Evolutionary conservation across 2,329 filamentous ascomycete species (phyloP), one percentile per base, ranked within the genome.

Genomic region (Cladosporium sp.): DNA sequence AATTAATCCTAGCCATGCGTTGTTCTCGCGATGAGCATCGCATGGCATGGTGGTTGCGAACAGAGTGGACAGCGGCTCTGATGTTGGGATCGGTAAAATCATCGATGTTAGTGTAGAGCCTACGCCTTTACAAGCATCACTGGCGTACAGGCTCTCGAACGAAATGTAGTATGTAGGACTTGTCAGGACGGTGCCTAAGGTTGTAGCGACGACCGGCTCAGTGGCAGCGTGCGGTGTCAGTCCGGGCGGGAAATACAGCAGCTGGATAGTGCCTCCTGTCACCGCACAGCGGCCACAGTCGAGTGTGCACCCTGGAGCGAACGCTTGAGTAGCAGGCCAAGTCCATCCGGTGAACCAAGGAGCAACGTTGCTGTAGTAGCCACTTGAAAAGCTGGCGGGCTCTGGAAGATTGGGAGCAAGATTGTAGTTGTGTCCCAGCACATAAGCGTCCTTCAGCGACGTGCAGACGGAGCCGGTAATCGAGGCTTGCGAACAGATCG

Each of bases 111-210:
- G 25, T 1, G 52, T 49, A n/a, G n/a, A 14, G 19, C 52, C 52
- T 1, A 56, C 40, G 20, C 52, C 40, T 8, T 17, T 45, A 15
- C 40, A 56, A 2, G 19, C 52, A 12, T 56, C 40, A 17, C 20
- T 28, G 12, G 40, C 52, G 20, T 47, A 56, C 3, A 56, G 8
- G 25, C 25, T 36, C 15, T n/a, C 25, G 34, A 47, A 56, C 3
- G 52, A 56, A 39, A 49, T 47, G 40, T 56, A 56, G 11, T 56
- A 45, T 7, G 39, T 56, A 9, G 52, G 40, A 17, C 52, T 56
- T 9, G 40, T 56, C 14, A 47, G 20, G 7, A 37, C 42, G n/a
- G 40, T 56, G 5, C 52, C 52, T 2, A 56, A 40, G 4, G 52
- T 56, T 15, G 52, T 56, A 15, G 40, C 52, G 22, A 55, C 25